These are phyloP conservation scores for Suillus occidentalis DNA, from an alignment of 768 basidiomycete genomes.

Conservation along the genomic window DNA sequence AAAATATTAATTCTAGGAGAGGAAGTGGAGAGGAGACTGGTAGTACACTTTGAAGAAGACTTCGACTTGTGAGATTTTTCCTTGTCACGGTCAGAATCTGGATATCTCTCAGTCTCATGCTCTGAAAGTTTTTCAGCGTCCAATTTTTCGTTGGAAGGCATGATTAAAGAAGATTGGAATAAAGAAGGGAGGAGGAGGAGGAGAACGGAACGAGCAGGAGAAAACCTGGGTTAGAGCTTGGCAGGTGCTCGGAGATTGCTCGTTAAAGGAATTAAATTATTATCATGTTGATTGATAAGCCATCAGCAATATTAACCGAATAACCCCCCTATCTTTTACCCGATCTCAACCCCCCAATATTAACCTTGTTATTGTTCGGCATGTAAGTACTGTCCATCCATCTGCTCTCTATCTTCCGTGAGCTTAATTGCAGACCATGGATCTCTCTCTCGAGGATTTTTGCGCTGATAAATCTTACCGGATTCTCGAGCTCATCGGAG, in stretches of 20 bases:
- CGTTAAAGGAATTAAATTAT: constrained; percentile 7
- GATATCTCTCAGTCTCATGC: constrained; percentile 23
- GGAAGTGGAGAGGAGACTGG: constrained; percentile 12
- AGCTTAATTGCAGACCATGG: constrained; percentile 17
- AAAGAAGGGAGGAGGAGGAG: constrained; percentile 1
- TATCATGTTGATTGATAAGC: constrained; percentile 6
- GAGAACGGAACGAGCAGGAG: constrained; percentile 1
- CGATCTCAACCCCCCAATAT: not conserved
- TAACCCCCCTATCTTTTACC: not conserved
- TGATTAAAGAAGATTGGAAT: constrained; percentile 8
- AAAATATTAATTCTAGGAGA: not conserved
- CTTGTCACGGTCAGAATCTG: constrained; percentile 16
- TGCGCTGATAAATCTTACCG: constrained; percentile 59
- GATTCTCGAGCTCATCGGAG: constrained; percentile 84
- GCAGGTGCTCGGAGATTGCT: constrained; percentile 4
- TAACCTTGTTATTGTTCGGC: not conserved
- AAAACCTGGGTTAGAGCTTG: constrained; percentile 1
- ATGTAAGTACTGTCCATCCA: constrained; percentile 4
- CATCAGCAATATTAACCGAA: constrained; percentile 2
- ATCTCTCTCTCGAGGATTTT: constrained; percentile 42
- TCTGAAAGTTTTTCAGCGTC: constrained; percentile 17
- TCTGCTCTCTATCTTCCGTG: not conserved
- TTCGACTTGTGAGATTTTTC: constrained; percentile 22
- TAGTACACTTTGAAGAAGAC: constrained; percentile 33
- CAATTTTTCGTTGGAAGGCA: constrained; percentile 25